A percentile compares a stretch with the other conserved stretches of the same genome.
Evolutionary conservation across 352 stramenopile genomes (phyloP).

Genomic region (Pythium insidiosum): DNA sequence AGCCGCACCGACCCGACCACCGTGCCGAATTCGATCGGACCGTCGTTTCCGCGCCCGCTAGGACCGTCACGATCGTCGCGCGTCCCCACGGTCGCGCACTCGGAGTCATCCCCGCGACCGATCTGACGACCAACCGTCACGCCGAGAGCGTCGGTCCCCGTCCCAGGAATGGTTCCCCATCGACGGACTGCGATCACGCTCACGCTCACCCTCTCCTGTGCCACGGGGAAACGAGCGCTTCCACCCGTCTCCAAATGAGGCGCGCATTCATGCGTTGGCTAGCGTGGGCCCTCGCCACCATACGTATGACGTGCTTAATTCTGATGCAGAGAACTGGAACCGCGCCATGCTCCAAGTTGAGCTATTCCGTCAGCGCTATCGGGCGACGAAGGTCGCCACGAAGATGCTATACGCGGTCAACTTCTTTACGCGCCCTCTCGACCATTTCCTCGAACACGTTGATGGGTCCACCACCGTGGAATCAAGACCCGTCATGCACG

Average conservation of each 20-base stretch:
- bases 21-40: too few relatives aligned
- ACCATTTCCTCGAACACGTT: constrained; percentile 1
- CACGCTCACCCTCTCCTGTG: too few relatives aligned
- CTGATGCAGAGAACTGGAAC: constrained; percentile 3
- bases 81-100: too few relatives aligned
- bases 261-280: not conserved
- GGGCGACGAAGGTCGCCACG: constrained; percentile 4
- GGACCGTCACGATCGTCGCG: too few relatives aligned
- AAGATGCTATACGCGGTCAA: constrained; percentile 2
- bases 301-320: constrained; percentile 1
- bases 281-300: not conserved
- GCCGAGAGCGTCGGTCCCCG: too few relatives aligned
- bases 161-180: too few relatives aligned
- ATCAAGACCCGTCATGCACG: not conserved
- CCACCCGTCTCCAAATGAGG: not conserved
- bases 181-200: too few relatives aligned
- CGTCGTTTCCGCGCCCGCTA: too few relatives aligned
- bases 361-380: not conserved
- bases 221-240: too few relatives aligned
- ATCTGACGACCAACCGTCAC: too few relatives aligned
- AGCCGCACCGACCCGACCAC: too few relatives aligned
- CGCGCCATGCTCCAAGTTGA: constrained; percentile 1
- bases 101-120: too few relatives aligned
- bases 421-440: not conserved
- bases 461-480: not conserved